Conservation (phyloP, 2,329 filamentous ascomycete species). For the Thelonectria discophora region DNA sequence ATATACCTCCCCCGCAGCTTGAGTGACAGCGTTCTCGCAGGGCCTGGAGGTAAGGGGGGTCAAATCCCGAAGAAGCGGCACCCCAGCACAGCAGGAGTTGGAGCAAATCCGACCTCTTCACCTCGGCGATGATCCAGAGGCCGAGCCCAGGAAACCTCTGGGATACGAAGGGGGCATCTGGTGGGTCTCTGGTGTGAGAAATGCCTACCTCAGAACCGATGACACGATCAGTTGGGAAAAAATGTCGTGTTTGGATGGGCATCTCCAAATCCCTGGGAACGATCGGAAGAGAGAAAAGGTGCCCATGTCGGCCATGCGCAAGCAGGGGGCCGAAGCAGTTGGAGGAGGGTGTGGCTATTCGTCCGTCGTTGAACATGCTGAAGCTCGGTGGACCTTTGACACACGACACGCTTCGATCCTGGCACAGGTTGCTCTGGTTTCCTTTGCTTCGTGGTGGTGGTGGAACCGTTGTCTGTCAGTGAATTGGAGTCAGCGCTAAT, state of each 20-base stretch:
- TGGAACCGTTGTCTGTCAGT: conserved; percentile 41
- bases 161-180: background rate
- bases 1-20: conserved; percentile 36
- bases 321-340: conserved; percentile 29
- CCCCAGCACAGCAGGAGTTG: conserved; percentile 27
- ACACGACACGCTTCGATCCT: conserved; percentile 34
- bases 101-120: conserved; percentile 21
- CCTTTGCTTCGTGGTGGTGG: conserved; percentile 20
- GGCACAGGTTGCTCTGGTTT: conserved; percentile 10
- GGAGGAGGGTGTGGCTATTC: conserved; percentile 32
- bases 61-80: conserved; percentile 33
- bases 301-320: conserved; percentile 33
- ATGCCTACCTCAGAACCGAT: conserved; percentile 6
- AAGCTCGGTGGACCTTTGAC: conserved; percentile 31
- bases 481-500: conserved; percentile 36
- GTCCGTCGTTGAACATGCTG: conserved; percentile 19
- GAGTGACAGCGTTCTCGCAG: conserved; percentile 32
- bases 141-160: conserved; percentile 11
- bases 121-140: conserved; percentile 18
- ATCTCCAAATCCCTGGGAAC: conserved; percentile 27
- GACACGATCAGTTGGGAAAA: conserved; percentile 17
- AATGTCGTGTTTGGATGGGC: conserved; percentile 25
- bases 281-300: conserved; percentile 29
- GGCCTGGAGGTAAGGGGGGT: conserved; percentile 25
- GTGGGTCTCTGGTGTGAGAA: conserved; percentile 20